These are phyloP conservation scores for Amaranthus hypochondriacus DNA, from an alignment of 148 eudicot species.

Conservation along the genomic window DNA sequence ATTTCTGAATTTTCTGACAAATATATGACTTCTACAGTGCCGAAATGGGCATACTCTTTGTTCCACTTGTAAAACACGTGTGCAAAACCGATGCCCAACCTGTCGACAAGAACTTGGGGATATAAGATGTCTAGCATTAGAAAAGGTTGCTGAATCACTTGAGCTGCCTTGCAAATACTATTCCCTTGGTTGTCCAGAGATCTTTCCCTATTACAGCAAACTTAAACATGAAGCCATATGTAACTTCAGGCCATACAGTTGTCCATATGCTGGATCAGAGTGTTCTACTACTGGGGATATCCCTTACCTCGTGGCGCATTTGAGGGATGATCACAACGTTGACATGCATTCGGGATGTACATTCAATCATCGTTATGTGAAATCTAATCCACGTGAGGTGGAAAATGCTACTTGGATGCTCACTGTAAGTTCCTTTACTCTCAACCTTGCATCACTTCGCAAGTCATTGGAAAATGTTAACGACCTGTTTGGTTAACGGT, in stretches of 20 bases:
- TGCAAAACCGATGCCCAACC: conserved; percentile 83
- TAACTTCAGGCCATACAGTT: conserved; percentile 78
- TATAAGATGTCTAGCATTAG: conserved; percentile 79
- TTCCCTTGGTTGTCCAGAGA: conserved; percentile 76
- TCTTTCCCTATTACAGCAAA: conserved; percentile 81
- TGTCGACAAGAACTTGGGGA: conserved; percentile 87
- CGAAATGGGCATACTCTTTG: conserved; percentile 88
- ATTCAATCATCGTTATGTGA: conserved; percentile 85
- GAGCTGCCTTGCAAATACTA: conserved; percentile 77
- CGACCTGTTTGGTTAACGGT: no score
- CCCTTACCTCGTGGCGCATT: conserved; percentile 61
- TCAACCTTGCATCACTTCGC: background rate
- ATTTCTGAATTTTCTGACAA: conserved; percentile 7
- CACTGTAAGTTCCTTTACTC: conserved; percentile 54
- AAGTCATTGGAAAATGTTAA: no score
- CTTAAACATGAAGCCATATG: conserved; percentile 72
- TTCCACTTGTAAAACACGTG: conserved; percentile 73
- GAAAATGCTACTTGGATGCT: conserved; percentile 96
- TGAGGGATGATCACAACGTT: conserved; percentile 82
- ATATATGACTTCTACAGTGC: conserved; percentile 42
- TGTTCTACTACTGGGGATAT: conserved; percentile 72
- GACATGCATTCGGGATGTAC: conserved; percentile 93
- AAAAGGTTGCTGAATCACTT: conserved; percentile 83
- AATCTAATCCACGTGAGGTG: conserved; percentile 88
- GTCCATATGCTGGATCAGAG: conserved; percentile 90